Conservation (phyloP, 768 basidiomycete genomes). For the Lentinus tigrinus region DNA sequence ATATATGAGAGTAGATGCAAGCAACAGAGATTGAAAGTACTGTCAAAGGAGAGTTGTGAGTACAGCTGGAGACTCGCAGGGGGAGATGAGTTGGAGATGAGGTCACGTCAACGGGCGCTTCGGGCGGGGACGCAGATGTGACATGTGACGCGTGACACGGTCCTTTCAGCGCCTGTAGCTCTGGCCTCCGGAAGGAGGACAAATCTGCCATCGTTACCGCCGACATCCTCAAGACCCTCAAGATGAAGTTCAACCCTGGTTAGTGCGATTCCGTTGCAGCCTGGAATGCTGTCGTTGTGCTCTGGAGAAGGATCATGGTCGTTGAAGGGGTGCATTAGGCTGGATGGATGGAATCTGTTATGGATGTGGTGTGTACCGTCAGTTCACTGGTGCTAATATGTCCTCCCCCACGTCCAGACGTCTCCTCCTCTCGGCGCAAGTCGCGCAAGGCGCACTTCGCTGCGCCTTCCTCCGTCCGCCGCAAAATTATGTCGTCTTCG, state of each 20-base stretch:
- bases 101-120: not conserved
- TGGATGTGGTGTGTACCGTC: constrained; percentile 40
- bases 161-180: constrained; percentile 12
- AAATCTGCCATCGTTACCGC: constrained; percentile 36
- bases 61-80: constrained; percentile 36
- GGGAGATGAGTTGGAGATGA: not conserved
- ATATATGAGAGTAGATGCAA: no score
- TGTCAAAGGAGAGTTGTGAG: no score
- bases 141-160: constrained; percentile 15
- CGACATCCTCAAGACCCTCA: constrained; percentile 52
- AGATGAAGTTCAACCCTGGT: constrained; percentile 87
- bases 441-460: constrained; percentile 97
- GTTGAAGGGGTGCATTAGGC: constrained; percentile 31
- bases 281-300: constrained; percentile 19
- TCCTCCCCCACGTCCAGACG: constrained; percentile 47
- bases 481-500: constrained; percentile 97
- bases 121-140: not conserved
- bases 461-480: constrained; percentile 91
- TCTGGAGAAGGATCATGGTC: constrained; percentile 29
- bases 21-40: no score
- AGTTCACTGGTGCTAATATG: constrained; percentile 22
- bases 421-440: constrained; percentile 95
- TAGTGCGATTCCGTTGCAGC: constrained; percentile 39
- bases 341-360: constrained; percentile 49
- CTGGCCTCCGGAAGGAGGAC: constrained; percentile 1